phyloP scores from a whole-genome alignment of 169 alveolate genomes.

The Eimeria necatrix region DNA sequence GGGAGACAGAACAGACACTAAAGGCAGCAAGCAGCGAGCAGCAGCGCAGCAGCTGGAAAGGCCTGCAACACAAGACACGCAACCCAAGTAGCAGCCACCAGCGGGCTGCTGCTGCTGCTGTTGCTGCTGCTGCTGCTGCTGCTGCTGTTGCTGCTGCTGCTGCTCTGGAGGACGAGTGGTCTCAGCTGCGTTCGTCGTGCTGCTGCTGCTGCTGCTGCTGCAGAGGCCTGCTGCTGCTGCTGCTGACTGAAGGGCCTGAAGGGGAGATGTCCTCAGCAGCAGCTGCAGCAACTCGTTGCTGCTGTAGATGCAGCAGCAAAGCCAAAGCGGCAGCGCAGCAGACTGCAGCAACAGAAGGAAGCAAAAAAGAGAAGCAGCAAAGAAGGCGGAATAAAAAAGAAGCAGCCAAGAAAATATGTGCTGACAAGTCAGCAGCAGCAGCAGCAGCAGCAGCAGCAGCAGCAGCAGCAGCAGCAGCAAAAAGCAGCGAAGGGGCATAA shows the following conservation, averaged over 20 bases:
- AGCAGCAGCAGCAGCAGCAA: not conserved
- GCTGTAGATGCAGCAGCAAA: not conserved
- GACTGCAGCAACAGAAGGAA: not conserved
- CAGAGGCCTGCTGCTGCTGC: slow-evolving; percentile 9
- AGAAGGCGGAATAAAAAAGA: not conserved
- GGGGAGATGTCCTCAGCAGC: not conserved
- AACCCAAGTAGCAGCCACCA: not conserved
- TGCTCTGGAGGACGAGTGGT: no score
- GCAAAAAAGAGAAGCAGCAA: not conserved
- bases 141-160: slow-evolving; percentile 54
- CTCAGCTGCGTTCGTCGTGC: no score
- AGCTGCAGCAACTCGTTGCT: not conserved
- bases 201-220: slow-evolving; percentile 6
- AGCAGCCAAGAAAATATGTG: not conserved
- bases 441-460: not conserved
- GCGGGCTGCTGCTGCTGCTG: not conserved
- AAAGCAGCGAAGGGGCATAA: not conserved
- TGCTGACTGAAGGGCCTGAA: not conserved
- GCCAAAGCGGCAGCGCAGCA: not conserved
- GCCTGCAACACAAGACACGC: not conserved
- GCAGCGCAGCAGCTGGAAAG: not conserved
- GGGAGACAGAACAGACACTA: not conserved
- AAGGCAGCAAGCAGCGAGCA: not conserved
- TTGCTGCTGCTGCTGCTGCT: slow-evolving; percentile 4
- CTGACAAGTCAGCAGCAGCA: not conserved